phyloP scores from a whole-genome alignment of 2,329 filamentous ascomycete species.

The Pseudopyrenochaeta lycopersici region DNA sequence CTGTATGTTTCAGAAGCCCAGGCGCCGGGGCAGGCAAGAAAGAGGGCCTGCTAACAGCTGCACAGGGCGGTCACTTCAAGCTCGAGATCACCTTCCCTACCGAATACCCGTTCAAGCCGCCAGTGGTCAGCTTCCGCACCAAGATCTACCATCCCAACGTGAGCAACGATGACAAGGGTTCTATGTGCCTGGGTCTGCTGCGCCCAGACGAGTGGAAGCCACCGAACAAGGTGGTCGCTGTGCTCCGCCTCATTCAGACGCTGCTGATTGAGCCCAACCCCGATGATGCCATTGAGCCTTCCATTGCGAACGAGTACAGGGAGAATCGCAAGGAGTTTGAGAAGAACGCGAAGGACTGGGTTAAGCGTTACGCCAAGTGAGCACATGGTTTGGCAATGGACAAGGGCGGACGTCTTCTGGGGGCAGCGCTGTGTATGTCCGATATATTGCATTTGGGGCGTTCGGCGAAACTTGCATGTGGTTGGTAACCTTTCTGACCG shows the following conservation, averaged over 20 bases:
- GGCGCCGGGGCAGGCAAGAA: slow-evolving; percentile 1
- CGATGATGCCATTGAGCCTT: slow-evolving; percentile 86
- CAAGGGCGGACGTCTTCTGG: slow-evolving; percentile 3
- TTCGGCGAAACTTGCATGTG: slow-evolving; percentile 39
- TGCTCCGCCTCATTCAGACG: slow-evolving; percentile 78
- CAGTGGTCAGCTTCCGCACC: slow-evolving; percentile 79
- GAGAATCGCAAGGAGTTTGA: slow-evolving; percentile 74
- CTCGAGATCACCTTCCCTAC: slow-evolving; percentile 76
- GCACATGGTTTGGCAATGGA: slow-evolving; percentile 7
- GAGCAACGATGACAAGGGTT: slow-evolving; percentile 83
- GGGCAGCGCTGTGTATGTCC: slow-evolving; percentile 7
- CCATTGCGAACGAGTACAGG: slow-evolving; percentile 86
- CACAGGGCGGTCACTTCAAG: slow-evolving; percentile 75
- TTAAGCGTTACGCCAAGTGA: slow-evolving; percentile 72
- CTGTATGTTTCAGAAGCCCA: slow-evolving; percentile 57
- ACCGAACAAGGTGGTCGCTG: slow-evolving; percentile 75
- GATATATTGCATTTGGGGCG: slow-evolving; percentile 42
- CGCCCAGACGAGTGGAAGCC: slow-evolving; percentile 94
- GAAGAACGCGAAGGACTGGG: slow-evolving; percentile 77
- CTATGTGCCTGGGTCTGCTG: slow-evolving; percentile 85
- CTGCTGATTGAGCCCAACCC: slow-evolving; percentile 83
- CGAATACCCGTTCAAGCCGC: slow-evolving; percentile 92
- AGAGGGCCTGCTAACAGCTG: slow-evolving; percentile 13
- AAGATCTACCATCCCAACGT: slow-evolving; percentile 97
- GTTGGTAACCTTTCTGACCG: slow-evolving; percentile 12